Base-by-base conservation (phyloP, 768 basidiomycete species). In the Boletus sp. region DNA sequence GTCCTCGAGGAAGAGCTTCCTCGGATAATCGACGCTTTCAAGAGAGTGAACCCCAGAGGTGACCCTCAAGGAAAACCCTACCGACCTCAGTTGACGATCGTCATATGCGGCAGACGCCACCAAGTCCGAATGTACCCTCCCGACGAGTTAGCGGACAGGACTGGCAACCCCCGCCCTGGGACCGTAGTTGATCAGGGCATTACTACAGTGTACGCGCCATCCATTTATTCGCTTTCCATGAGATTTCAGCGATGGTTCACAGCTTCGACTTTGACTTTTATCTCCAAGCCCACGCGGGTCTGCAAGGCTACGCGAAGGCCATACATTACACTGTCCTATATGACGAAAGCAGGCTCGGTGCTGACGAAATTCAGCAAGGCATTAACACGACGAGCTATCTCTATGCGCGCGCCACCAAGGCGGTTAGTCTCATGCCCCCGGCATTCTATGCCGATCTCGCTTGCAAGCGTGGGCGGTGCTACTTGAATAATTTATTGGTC, bases 371-470 rank as follows among this genome's bases (percentile, higher is more conserved):
- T 13, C 91, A 93, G 64, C 76, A 83, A 53, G 85, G 88, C 3
- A 83, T 87, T 0, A 80, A 92, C 63, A 75, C 82, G 49, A 69
- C 77, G 14, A 83, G 83, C 61, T 91, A 91, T 62, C 74, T 89
- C 15, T 64, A 88, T 61, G 90, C 87, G 0, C 81, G 91, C 5
- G 89, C 90, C 1, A 93, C 90, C 4, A 87, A 88, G 61, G 85
- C 88, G 0, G 90, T 94, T 30, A 89, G 87, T 64, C 72, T 92
- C 27, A 77, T 90, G 6, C 88, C 90, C 0, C 79, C 89, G 0
- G 89, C 88, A 1, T 89, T 90, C 64, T 90, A 90, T 60, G 87
- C 88, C 7, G 88, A 91, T 68, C 70, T 92, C 46, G 90, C 88
- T 2, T 91, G 88, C 67, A 89, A 91, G 69, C 75, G 90, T 13